A percentile compares a stretch with the other conserved stretches of the same genome.
Conservation (phyloP, 345 rosid genomes). For the Linum usitatissimum region DNA sequence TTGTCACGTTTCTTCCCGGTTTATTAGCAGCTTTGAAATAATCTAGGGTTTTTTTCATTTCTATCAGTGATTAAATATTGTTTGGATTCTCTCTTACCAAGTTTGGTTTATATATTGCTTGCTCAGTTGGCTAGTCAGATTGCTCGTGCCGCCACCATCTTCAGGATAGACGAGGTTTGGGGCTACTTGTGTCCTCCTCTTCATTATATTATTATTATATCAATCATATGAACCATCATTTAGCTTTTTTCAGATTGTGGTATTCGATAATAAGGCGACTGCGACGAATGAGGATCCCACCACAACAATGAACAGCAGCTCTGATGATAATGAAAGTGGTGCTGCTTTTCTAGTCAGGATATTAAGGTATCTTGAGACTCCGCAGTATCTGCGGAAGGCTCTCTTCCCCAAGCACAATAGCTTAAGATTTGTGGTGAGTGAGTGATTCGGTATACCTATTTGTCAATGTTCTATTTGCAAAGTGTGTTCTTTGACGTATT, state of each 20-base stretch:
- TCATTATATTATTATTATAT: neutral
- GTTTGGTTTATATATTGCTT: neutral
- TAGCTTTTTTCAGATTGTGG: conserved; percentile 50
- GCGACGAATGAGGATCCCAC: conserved; percentile 23
- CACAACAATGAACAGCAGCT: conserved; percentile 12
- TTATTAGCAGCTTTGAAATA: neutral
- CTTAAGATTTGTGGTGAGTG: conserved; percentile 88
- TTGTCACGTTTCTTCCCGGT: neutral
- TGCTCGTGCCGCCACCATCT: conserved; percentile 87
- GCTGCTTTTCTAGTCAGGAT: conserved; percentile 69
- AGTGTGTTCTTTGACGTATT: neutral
- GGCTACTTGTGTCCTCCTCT: neutral
- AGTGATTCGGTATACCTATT: conserved; percentile 8
- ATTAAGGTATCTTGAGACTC: conserved; percentile 80
- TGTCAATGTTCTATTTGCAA: neutral
- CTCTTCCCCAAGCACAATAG: conserved; percentile 68
- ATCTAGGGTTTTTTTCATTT: neutral
- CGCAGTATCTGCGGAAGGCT: conserved; percentile 76
- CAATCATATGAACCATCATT: neutral
- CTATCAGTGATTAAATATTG: neutral
- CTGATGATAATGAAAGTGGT: conserved; percentile 58
- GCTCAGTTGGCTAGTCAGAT: conserved; percentile 83
- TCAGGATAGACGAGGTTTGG: conserved; percentile 76
- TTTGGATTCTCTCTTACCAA: neutral
- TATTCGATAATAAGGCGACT: conserved; percentile 53